phyloP scores from a whole-genome alignment of 139 green algal species.

The Chlamydomonas asymmetrica region DNA sequence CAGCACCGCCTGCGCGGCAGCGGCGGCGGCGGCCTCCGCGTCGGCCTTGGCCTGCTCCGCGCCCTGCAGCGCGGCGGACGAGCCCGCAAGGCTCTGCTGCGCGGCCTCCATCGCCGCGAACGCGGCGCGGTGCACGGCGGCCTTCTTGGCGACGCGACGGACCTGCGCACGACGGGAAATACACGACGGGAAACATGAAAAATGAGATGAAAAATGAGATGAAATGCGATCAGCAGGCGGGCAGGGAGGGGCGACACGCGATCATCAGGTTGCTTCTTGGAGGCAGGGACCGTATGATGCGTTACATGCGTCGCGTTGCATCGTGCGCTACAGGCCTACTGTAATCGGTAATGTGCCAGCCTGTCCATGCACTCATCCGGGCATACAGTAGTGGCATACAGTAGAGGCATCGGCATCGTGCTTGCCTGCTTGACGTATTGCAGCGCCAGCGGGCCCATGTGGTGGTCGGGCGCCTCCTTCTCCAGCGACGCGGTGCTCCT shows the following conservation, averaged over 20 bases:
- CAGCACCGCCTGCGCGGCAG: conserved; percentile 3
- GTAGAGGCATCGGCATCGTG: neutral
- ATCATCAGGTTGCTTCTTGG: neutral
- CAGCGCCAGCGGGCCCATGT: conserved; percentile 11
- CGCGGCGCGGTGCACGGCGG: conserved; percentile 6
- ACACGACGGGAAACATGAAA: neutral
- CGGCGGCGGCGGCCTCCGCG: neutral
- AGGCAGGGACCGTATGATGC: too few species aligned
- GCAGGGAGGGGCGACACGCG: too few species aligned
- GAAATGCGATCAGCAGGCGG: neutral
- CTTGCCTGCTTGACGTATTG: conserved; percentile 25
- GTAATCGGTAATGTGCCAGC: neutral
- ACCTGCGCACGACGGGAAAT: neutral
- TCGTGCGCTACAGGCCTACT: neutral
- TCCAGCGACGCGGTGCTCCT: conserved; percentile 9
- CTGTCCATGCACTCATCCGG: neutral
- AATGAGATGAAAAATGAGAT: neutral
- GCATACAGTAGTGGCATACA: too few species aligned
- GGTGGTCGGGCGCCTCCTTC: conserved; percentile 18
- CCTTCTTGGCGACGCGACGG: conserved; percentile 18
- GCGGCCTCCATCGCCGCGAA: conserved; percentile 19
- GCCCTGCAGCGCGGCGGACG: conserved; percentile 14
- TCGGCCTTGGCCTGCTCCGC: conserved; percentile 11
- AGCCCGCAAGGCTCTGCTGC: neutral
- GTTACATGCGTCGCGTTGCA: too few species aligned